Percentiles rank a stretch among this genome's conserved stretches.
phyloP scores from a whole-genome alignment of 208 protist genomes.

The Leishmania gerbilli region DNA sequence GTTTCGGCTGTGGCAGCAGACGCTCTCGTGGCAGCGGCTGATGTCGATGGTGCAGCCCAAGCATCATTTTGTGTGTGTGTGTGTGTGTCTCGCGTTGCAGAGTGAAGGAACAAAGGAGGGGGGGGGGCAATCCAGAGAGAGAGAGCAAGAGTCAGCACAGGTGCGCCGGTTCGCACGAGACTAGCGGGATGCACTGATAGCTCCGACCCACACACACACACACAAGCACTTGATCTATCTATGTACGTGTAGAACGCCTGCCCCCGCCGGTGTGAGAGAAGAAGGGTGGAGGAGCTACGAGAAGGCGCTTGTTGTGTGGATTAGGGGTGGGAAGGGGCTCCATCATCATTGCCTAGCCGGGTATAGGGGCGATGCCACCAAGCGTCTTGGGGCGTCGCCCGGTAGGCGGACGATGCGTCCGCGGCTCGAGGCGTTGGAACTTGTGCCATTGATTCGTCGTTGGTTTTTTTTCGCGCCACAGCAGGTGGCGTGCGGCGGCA shows the following conservation, averaged over 20 bases:
- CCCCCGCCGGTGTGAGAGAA: not conserved
- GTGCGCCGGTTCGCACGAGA: not conserved
- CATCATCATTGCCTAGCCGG: too few relatives aligned
- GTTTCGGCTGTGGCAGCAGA: not conserved
- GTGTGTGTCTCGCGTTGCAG: not conserved
- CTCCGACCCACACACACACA: not conserved
- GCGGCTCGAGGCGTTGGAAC: too few relatives aligned
- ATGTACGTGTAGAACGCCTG: not conserved
- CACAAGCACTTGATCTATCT: not conserved
- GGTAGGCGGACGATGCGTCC: too few relatives aligned
- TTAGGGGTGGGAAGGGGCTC: too few relatives aligned
- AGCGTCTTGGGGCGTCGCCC: too few relatives aligned
- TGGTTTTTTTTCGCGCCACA: too few relatives aligned
- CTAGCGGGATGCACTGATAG: not conserved
- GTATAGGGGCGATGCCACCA: too few relatives aligned
- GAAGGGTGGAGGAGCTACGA: too few relatives aligned
- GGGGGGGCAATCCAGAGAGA: not conserved
- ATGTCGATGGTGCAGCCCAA: not conserved
- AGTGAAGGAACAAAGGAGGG: not conserved
- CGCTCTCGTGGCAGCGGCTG: not conserved
- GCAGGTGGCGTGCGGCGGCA: too few relatives aligned
- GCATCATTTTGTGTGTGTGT: not conserved
- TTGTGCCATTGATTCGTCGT: too few relatives aligned
- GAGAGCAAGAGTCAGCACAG: not conserved
- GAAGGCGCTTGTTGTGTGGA: too few relatives aligned